These are phyloP conservation scores for Coemansia sp. DNA, from an alignment of 192 early-diverging fungal genomes.

Conservation along the genomic window DNA sequence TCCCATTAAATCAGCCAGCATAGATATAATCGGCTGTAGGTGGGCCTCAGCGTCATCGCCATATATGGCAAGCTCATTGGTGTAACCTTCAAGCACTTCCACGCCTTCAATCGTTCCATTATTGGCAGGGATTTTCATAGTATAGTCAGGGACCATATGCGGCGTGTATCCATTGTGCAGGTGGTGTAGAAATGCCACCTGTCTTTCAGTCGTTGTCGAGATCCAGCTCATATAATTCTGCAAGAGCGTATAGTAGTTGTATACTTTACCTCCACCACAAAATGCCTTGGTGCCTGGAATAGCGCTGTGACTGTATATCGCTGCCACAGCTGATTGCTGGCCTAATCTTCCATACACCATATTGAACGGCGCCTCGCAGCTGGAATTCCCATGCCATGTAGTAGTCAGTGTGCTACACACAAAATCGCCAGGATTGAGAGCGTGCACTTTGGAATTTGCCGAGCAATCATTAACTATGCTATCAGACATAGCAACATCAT, in stretches of 20 bases:
- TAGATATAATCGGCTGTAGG: not conserved
- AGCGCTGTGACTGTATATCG: conserved; percentile 31
- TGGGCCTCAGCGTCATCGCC: not conserved
- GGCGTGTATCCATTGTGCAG: not conserved
- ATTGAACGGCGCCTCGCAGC: conserved; percentile 27
- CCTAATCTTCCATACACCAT: conserved; percentile 11
- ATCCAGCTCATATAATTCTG: conserved; percentile 43
- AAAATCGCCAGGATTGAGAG: conserved; percentile 14
- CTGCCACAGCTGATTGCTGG: not conserved
- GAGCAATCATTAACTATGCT: conserved; percentile 5
- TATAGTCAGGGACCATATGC: not conserved
- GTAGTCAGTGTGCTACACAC: conserved; percentile 19
- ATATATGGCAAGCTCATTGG: not conserved
- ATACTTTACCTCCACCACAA: conserved; percentile 17
- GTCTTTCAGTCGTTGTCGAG: not conserved
- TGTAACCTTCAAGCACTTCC: not conserved
- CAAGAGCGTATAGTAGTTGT: conserved; percentile 32
- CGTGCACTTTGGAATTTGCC: conserved; percentile 4
- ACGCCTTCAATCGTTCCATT: not conserved
- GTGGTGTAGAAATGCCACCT: not conserved
- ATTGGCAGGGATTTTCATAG: not conserved
- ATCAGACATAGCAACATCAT: not conserved
- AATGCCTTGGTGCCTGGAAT: conserved; percentile 19
- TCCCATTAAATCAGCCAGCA: not conserved
- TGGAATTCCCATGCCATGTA: not conserved